Evolutionary conservation across 2,329 filamentous ascomycete species (phyloP).

Genomic region (Coniochaeta pulveracea): DNA sequence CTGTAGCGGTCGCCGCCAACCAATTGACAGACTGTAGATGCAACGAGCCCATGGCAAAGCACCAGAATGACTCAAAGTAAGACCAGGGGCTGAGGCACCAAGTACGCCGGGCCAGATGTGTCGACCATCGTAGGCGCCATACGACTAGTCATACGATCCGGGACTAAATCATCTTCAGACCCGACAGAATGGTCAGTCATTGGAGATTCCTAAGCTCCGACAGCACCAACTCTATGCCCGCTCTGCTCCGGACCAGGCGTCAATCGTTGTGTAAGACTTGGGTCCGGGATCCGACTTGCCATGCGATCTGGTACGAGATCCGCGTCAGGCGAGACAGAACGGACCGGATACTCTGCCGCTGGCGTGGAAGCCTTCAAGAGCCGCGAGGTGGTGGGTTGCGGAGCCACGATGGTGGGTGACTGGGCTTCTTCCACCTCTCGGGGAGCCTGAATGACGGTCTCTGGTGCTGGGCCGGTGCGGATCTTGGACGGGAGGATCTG

Average conservation of each 20-base stretch:
- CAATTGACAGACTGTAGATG: too few relatives aligned
- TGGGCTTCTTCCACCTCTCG: conserved; percentile 22
- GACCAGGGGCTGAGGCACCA: too few relatives aligned
- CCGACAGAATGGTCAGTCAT: too few relatives aligned
- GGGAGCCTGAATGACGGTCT: conserved; percentile 18
- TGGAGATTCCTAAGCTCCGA: conserved; percentile 16
- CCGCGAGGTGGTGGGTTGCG: conserved; percentile 43
- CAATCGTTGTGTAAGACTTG: conserved; percentile 27
- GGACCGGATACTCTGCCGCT: conserved; percentile 40
- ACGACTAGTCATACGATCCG: too few relatives aligned
- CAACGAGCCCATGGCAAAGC: too few relatives aligned
- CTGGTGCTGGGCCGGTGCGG: conserved; percentile 34
- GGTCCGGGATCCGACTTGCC: conserved; percentile 43
- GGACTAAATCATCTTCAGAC: too few relatives aligned
- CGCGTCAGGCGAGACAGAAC: conserved; percentile 45
- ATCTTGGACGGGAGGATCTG: conserved; percentile 39
- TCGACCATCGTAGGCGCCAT: too few relatives aligned
- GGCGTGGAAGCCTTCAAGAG: conserved; percentile 43
- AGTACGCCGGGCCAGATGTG: too few relatives aligned
- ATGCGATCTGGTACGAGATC: conserved; percentile 53
- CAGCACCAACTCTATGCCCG: conserved; percentile 13
- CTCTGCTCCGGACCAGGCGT: conserved; percentile 37
- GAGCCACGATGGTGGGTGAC: conserved; percentile 36
- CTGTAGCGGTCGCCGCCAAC: too few relatives aligned
- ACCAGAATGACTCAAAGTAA: too few relatives aligned